phyloP scores from a whole-genome alignment of 1,139 yeast species.

The Blastobotrys serpentis region DNA sequence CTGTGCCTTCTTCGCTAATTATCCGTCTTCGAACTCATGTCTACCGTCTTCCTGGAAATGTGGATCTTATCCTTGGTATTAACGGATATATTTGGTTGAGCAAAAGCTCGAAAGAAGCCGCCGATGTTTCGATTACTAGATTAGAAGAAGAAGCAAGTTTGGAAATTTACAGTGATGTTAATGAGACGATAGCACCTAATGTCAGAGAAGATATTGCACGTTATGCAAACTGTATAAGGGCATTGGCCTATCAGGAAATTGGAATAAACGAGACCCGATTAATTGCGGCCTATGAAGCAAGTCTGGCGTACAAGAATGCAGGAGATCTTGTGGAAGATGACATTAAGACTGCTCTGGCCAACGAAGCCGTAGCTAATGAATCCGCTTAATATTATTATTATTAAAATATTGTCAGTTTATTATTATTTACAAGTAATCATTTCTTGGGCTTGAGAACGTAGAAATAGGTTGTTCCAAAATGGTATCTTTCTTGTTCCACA shows the following conservation, averaged over 20 bases:
- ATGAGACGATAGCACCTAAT: conserved; percentile 64
- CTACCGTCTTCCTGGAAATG: conserved; percentile 84
- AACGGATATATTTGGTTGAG: conserved; percentile 94
- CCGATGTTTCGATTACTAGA: conserved; percentile 67
- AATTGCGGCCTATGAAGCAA: conserved; percentile 82
- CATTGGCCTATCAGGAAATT: conserved; percentile 75
- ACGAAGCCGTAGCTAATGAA: conserved; percentile 57
- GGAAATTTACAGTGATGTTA: conserved; percentile 91
- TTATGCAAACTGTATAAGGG: conserved; percentile 79
- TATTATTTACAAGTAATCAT: conserved; percentile 12
- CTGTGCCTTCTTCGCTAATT: conserved; percentile 78
- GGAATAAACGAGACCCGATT: conserved; percentile 84
- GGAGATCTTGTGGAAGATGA: conserved; percentile 76
- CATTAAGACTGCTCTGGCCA: conserved; percentile 69
- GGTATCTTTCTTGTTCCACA: conserved; percentile 74
- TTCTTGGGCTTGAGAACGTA: conserved; percentile 32
- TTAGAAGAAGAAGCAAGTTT: conserved; percentile 92
- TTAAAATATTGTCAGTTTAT: too few species aligned
- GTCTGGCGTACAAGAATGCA: conserved; percentile 70
- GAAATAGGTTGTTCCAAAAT: conserved; percentile 78
- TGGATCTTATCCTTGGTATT: conserved; percentile 85
- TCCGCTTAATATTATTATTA: neutral
- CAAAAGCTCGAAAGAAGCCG: conserved; percentile 54
- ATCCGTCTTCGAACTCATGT: conserved; percentile 85
- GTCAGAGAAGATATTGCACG: conserved; percentile 76